Evolutionary conservation across 768 basidiomycete genomes (phyloP).

Genomic region (Lentinula detonsa): DNA sequence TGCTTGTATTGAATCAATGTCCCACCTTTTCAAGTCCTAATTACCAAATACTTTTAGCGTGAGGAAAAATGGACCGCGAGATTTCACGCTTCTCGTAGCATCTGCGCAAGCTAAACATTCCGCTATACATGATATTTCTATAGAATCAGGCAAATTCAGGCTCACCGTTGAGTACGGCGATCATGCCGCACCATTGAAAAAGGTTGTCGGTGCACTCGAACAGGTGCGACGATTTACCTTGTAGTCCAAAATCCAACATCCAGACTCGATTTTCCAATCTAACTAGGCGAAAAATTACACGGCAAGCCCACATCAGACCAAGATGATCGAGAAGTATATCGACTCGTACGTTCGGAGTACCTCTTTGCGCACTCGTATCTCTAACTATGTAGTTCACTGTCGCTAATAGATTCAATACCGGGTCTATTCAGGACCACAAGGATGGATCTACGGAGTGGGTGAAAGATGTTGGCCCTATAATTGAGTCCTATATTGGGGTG

Average conservation of each 20-base stretch:
- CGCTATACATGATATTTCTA: slow-evolving; percentile 39
- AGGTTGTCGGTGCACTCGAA: slow-evolving; percentile 47
- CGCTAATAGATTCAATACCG: slow-evolving; percentile 58
- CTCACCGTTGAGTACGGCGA: slow-evolving; percentile 75
- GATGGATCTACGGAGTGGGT: slow-evolving; percentile 79
- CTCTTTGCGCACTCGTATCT: neutral
- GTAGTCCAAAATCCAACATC: too few relatives aligned
- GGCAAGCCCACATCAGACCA: slow-evolving; percentile 64
- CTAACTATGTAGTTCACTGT: neutral
- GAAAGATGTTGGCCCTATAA: slow-evolving; percentile 79
- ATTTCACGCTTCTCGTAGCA: slow-evolving; percentile 72
- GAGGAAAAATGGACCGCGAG: slow-evolving; percentile 53
- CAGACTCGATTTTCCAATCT: neutral
- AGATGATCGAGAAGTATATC: slow-evolving; percentile 75
- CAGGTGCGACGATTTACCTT: slow-evolving; percentile 35
- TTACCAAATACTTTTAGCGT: slow-evolving; percentile 38
- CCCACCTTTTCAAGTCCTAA: neutral
- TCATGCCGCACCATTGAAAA: slow-evolving; percentile 50
- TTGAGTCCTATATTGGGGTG: slow-evolving; percentile 81
- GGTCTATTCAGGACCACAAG: slow-evolving; percentile 76
- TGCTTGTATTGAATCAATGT: neutral
- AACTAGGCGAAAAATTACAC: slow-evolving; percentile 65
- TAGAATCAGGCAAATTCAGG: slow-evolving; percentile 35
- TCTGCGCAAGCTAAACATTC: slow-evolving; percentile 45
- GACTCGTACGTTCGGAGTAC: slow-evolving; percentile 48